Base-by-base conservation (phyloP, 1,284 basidiomycete species). In the Taiwanofungus camphoratus region DNA sequence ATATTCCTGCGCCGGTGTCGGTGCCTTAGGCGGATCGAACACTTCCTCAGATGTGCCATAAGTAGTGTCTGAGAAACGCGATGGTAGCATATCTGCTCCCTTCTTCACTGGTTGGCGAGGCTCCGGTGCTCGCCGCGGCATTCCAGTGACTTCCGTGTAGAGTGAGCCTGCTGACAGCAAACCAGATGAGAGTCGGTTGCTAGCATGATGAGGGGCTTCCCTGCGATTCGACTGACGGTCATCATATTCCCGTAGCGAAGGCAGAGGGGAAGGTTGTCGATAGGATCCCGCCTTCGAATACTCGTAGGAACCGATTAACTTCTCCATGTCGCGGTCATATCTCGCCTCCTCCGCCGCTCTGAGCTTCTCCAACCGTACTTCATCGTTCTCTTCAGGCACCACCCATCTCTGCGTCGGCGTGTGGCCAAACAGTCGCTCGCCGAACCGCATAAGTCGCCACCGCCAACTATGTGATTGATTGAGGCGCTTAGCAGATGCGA, bases 81-180 rank as follows among this genome's bases (percentile, higher is more conserved):
- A 72, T 3, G 61, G 57, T 43, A 70, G 53, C 36, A 62, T 57
- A 46, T 71, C 69, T 49, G 59, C 49, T 9, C 49, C 40, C 38
- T 70, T 68, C 57, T 68, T 73, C 47, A 85, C 69, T 22, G 84
- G 82, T 61, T 81, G 75, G n/a, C 82, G 71, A 16, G 82, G 76
- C 53, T 85, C 79, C 3, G 83, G 77, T 24, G 65, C 71, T 19
- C 67, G 66, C 23, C 75, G 70, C 39, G 76, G 77, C 39, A 69
- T 57, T 15, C 84, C 84, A 3, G 82, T 87, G 40, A 79, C 56
- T 56, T 82, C 75, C 37, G 83, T 79, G 60, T 81, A 88, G 29
- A 87, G 52, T 36, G 82, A 86, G 18, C 70, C 68, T 21, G 70
- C 66, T 12, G 73, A 74, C 46, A 73, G 49, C 47, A 48, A 62